Evolutionary conservation across 768 basidiomycete genomes (phyloP).

Genomic region (Cantharellus anzutake): DNA sequence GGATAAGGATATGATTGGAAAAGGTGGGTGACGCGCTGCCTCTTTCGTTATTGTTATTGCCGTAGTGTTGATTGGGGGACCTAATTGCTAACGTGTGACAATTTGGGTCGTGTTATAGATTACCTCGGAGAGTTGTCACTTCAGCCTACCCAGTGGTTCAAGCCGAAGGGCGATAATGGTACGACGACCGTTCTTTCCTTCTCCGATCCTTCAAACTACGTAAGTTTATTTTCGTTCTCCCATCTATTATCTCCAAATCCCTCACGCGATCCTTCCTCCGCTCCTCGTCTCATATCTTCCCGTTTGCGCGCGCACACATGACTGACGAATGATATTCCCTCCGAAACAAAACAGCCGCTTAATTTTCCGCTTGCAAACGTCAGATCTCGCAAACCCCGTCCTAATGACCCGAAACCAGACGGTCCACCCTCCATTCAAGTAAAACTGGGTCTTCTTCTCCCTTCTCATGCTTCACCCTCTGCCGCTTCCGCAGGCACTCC

Average conservation of each 20-base stretch:
- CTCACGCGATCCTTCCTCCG: not conserved
- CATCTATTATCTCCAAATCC: no score
- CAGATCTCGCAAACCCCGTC: no score
- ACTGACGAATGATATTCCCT: not conserved
- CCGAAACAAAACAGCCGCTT: no score
- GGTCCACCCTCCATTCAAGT: no score
- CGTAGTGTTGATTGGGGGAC: not conserved
- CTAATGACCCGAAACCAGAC: no score
- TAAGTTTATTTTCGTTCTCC: not conserved
- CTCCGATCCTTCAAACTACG: not conserved
- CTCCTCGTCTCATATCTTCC: not conserved
- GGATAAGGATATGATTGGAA: constrained; percentile 6
- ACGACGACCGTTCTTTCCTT: not conserved
- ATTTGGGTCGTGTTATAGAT: not conserved
- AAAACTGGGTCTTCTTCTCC: no score
- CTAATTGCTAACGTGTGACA: not conserved
- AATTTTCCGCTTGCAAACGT: no score
- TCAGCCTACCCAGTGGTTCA: not conserved
- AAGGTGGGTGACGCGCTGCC: not conserved
- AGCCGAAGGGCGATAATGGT: not conserved
- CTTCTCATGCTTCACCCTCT: no score
- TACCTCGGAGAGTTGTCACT: constrained; percentile 3
- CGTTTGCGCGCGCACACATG: not conserved
- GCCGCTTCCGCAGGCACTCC: no score
- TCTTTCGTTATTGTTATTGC: not conserved